Evolutionary conservation across 805 yeast genomes (phyloP), one percentile per base, ranked within the genome.

Genomic region (Barnettozyma californica): DNA sequence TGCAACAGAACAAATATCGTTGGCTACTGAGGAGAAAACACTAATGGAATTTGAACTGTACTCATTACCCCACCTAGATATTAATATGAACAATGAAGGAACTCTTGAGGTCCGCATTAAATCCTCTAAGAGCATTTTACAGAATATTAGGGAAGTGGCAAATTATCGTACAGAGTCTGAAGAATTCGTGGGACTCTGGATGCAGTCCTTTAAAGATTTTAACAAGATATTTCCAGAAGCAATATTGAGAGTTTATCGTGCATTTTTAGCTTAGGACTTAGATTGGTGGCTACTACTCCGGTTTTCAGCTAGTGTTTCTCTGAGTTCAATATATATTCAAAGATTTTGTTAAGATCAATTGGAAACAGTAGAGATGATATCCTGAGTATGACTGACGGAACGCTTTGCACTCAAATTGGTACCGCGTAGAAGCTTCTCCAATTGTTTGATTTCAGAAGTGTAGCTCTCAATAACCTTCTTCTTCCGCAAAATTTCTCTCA

Each of bases 401-500:
- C 9, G 41, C 26, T 21, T 37, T 19, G 41, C 16, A 16, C 41
- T 36, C 11, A 47, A 38, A 11, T 27, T 46, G 11, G 52, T 16
- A 23, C 27, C 36, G 23, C 53, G 55, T 23, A 58, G 47, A 5
- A 44, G 50, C 5, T 46, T 49, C 43, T 60, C 61, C 43, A 55
- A 48, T 29, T 14, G 42, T 11, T 47, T 46, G 23, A 60, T 50
- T 11, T 56, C 60, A 10, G 49, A 45, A 23, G 55, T 49, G 37
- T 50, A 52, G 9, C 48, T 53, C 38, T 52, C 60, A 27, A 59
- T 46, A 26, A 49, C 29, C 38, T 49, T 52, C 37, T 49, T 59
- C 46, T 53, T 56, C 26, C 49, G 44, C 37, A 51, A 42, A 31
- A 58, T 53, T 19, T 55, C 59, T 27, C 51, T 51, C 35, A 57